Conservation (phyloP, 768 basidiomycete species). For the Botryobasidium botryosum region DNA sequence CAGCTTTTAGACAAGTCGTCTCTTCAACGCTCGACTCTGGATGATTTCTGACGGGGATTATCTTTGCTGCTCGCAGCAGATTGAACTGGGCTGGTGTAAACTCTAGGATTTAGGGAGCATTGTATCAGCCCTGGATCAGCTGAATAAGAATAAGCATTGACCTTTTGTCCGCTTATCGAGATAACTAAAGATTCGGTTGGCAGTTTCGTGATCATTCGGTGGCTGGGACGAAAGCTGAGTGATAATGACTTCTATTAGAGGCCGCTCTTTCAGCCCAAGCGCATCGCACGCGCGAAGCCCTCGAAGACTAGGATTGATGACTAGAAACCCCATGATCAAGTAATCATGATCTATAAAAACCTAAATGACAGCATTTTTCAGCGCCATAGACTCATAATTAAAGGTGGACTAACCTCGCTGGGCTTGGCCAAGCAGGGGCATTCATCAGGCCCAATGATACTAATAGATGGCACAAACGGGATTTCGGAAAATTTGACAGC, state of each 20-base stretch:
- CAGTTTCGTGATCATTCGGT: too few species aligned
- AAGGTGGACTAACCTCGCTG: constrained; percentile 34
- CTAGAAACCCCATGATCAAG: too few species aligned
- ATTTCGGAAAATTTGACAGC: constrained; percentile 36
- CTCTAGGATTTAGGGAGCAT: constrained; percentile 40
- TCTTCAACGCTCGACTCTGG: constrained; percentile 9
- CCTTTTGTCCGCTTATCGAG: too few species aligned
- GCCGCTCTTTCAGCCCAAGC: too few species aligned
- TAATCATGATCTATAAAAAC: constrained; percentile 57
- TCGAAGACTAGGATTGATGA: too few species aligned
- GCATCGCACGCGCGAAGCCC: too few species aligned
- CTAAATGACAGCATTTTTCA: too few species aligned
- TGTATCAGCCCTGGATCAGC: too few species aligned
- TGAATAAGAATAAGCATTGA: too few species aligned
- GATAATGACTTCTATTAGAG: too few species aligned
- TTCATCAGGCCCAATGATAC: constrained; percentile 34
- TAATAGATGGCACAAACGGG: constrained; percentile 64
- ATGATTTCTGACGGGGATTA: constrained; percentile 63
- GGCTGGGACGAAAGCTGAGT: too few species aligned
- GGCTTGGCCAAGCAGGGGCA: constrained; percentile 37
- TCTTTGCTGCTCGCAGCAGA: constrained; percentile 36
- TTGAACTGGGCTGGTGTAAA: constrained; percentile 40
- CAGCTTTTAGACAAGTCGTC: constrained; percentile 58
- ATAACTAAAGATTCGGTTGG: too few species aligned
- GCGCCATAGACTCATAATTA: background rate